These are phyloP conservation scores for Aspergillus coremiiformis DNA, from an alignment of 495 filamentous ascomycete genomes.

Conservation along the genomic window DNA sequence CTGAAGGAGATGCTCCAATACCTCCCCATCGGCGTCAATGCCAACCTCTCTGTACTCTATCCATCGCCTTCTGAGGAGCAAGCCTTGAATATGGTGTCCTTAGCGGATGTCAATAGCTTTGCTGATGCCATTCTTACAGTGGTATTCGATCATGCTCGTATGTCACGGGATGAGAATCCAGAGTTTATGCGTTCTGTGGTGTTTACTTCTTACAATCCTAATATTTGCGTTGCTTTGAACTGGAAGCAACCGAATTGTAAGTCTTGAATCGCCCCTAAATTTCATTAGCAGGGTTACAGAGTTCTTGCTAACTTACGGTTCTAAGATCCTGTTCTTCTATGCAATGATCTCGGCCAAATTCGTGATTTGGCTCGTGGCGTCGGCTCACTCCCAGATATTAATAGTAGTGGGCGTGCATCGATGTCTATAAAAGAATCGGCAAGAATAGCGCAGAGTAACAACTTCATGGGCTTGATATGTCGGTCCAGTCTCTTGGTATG, in stretches of 20 bases:
- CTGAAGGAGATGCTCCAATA: constrained; percentile 65
- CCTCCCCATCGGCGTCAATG: constrained; percentile 68
- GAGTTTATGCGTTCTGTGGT: constrained; percentile 76
- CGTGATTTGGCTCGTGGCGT: constrained; percentile 41
- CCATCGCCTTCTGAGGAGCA: constrained; percentile 67
- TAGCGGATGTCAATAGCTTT: constrained; percentile 77
- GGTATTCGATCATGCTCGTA: constrained; percentile 86
- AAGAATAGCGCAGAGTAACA: constrained; percentile 86
- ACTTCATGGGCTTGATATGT: constrained; percentile 96
- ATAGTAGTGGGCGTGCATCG: constrained; percentile 60
- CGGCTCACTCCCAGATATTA: constrained; percentile 35
- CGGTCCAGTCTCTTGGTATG: constrained; percentile 72
- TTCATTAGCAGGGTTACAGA: not conserved
- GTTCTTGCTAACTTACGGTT: constrained; percentile 4
- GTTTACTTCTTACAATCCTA: constrained; percentile 83
- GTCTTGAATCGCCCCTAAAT: constrained; percentile 13
- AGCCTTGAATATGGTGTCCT: constrained; percentile 55
- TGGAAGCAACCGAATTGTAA: constrained; percentile 98
- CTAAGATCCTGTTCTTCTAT: constrained; percentile 81
- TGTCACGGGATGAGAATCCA: constrained; percentile 58
- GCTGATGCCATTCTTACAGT: constrained; percentile 74
- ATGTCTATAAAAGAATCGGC: constrained; percentile 93
- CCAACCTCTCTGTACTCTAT: constrained; percentile 82
- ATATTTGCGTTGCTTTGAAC: constrained; percentile 85
- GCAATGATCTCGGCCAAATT: constrained; percentile 74